Base-by-base conservation (phyloP, 1,284 basidiomycete genomes). In the Tetrapyrgos nigripes region DNA sequence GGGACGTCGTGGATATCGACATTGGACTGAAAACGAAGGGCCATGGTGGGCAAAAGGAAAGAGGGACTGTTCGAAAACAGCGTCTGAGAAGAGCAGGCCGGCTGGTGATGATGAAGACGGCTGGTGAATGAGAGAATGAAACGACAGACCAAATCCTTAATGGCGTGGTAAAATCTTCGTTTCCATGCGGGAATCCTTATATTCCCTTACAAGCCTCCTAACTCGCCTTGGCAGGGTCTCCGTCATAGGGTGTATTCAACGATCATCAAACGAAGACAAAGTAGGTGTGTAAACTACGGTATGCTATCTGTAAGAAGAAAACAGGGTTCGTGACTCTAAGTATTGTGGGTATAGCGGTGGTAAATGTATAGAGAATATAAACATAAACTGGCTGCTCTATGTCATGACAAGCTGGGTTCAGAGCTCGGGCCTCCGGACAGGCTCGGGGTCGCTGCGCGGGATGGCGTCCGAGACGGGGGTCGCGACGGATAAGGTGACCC, bases 401-500 rank as follows among this genome's bases (percentile, higher is more conserved):
- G 51, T 60, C 46, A 60, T 57, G 59, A 60, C 29, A 44, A 14
- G 31, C 55, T 53, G 45, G 10, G n/a, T 21, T 60, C 54, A 11
- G 59, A 56, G 44, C 43, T 47, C 10, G 43, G n/a, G 24, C 54
- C 27, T 44, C 50, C 2, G 53, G 53, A 14, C 28, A 44, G 51
- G 26, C 35, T 55, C 29, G 59, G 59, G 33, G 55, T 57, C n/a
- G 55, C 52, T 21, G 55, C 65, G 71, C 71, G 61, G 48, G 77
- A 71, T 35, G 79, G 79, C 53, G 73, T 70, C 21, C 85, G 83
- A 9, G 87, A 88, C 8, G 85, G 83, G 26, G 85, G 76, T 48
- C 83, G 79, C 40, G 86, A 87, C 2, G 84, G 79, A 66, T 83
- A 86, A 10, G 88, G 88, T 8, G 85, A 87, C 9, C 86, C 87